Base-by-base conservation (phyloP, 148 eudicot genomes). In the Drosera capensis region DNA sequence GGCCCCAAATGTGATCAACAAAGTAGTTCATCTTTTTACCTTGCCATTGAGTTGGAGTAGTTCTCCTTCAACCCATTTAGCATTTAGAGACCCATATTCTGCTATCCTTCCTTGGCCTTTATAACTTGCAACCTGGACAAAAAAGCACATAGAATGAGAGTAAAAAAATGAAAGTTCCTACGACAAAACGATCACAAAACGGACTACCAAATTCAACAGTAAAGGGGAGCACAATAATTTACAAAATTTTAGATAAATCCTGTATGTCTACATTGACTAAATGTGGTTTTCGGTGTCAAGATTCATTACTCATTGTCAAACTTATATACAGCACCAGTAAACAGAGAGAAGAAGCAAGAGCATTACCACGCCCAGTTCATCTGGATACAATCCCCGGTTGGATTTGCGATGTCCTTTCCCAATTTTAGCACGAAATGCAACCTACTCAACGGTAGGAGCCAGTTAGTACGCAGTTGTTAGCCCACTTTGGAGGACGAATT, bases 51-150 rank as follows among this genome's bases (percentile, higher is more conserved):
- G 80, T 59, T 85, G 99, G 24, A 92, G 79, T 55, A 92, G 86
- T 73, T 92, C 95, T 18, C 99, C 94, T 47, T 85, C 94, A 37
- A 85, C 90, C 99, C 95, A 85, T 59, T 67, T 79, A 24, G 88
- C 79, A 49, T 81, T 81, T 60, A 46, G 45, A 68, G 81, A 85
- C 14, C 99, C 95, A 38, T 73, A 78, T 57, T 77, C 94, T 16
- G 95, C 99, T 52, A 85, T 79, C 59, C 87, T 85, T 49, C 99
- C 99, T 70, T 85, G 94, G 18, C 99, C 99, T 64, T 70, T 81
- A 62, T 71, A 92, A 55, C 86, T 77, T 17, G 86, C 74, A 63
- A 79, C 68, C 99, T 92, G 62, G 45, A 67, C 34, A 22, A 29
- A 62, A 43, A 24, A 47, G n/a, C 12, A 18, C 23, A 2, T 1